A percentile compares a stretch with the other conserved stretches of the same genome.
phyloP scores from a whole-genome alignment of 2,329 filamentous ascomycete genomes.

The Ascosphaera acerosa region DNA sequence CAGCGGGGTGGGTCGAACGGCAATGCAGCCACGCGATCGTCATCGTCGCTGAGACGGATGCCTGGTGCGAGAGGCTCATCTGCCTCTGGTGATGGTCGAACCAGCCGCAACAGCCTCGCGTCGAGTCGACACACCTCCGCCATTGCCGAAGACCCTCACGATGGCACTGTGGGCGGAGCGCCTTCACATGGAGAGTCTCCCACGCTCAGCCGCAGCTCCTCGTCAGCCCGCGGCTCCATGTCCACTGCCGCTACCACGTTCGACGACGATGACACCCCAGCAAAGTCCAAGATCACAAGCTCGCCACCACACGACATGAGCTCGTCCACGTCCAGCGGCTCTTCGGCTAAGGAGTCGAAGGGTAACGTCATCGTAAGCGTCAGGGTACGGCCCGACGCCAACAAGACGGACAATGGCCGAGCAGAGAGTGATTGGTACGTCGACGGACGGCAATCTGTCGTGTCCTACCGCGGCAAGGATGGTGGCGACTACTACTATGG shows the following conservation, averaged over 20 bases:
- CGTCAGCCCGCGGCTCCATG: slow-evolving; percentile 18
- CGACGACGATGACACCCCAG: slow-evolving; percentile 11
- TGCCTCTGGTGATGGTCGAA: too few species aligned
- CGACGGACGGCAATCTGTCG: slow-evolving; percentile 55
- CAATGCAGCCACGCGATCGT: too few species aligned
- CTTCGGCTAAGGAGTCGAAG: slow-evolving; percentile 44
- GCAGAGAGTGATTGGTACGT: slow-evolving; percentile 76
- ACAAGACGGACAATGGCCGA: slow-evolving; percentile 28
- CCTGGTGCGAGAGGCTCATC: too few species aligned
- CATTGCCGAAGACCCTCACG: too few species aligned
- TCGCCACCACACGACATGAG: background rate
- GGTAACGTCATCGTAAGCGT: slow-evolving; percentile 94
- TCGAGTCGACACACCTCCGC: too few species aligned
- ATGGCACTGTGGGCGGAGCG: too few species aligned
- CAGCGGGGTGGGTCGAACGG: too few species aligned
- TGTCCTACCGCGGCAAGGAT: slow-evolving; percentile 68
- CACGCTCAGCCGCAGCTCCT: slow-evolving; percentile 11
- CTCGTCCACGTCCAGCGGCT: background rate
- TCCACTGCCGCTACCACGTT: slow-evolving; percentile 13
- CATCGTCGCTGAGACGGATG: too few species aligned
- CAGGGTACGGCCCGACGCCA: slow-evolving; percentile 60
- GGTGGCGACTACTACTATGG: slow-evolving; percentile 83
- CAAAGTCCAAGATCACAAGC: slow-evolving; percentile 11
- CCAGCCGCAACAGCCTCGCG: too few species aligned
- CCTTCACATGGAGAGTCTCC: too few species aligned